Evolutionary conservation across 805 yeast species (phyloP).

Genomic region (Metschnikowia lochheadii): DNA sequence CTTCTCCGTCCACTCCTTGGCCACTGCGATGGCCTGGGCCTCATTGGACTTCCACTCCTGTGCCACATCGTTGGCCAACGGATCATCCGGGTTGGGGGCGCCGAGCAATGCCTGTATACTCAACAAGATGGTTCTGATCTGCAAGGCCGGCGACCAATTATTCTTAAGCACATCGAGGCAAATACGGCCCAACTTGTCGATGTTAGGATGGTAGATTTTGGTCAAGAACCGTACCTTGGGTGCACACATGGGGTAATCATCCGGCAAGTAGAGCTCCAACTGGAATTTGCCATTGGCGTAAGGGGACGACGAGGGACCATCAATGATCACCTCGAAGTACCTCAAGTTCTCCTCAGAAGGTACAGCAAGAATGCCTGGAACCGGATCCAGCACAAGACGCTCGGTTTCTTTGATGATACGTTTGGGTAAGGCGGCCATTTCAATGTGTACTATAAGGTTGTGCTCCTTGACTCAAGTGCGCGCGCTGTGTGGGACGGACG

Average conservation of each 20-base stretch:
- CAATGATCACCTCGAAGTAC: slow-evolving; percentile 86
- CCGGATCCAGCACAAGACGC: slow-evolving; percentile 87
- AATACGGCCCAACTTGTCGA: slow-evolving; percentile 90
- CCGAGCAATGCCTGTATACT: slow-evolving; percentile 92
- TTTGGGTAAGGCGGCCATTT: slow-evolving; percentile 70
- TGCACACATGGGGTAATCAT: slow-evolving; percentile 96
- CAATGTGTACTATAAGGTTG: neutral
- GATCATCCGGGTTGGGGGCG: slow-evolving; percentile 98
- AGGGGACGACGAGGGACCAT: slow-evolving; percentile 89
- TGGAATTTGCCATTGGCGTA: slow-evolving; percentile 79
- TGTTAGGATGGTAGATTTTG: slow-evolving; percentile 93
- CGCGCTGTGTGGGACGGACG: neutral
- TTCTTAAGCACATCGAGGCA: slow-evolving; percentile 92
- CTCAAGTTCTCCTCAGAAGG: slow-evolving; percentile 95
- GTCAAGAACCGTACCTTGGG: slow-evolving; percentile 94
- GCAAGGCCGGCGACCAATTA: slow-evolving; percentile 97
- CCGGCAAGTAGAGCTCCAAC: slow-evolving; percentile 85
- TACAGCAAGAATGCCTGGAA: slow-evolving; percentile 87
- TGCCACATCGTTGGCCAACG: slow-evolving; percentile 96
- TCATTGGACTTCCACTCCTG: slow-evolving; percentile 92
- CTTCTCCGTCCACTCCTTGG: slow-evolving; percentile 66
- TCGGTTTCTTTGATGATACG: slow-evolving; percentile 97
- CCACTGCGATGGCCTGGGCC: slow-evolving; percentile 72
- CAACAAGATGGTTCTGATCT: slow-evolving; percentile 84
- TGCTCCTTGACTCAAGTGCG: neutral